Evolutionary conservation across 164 flowering plant species (phyloP), one percentile per base, ranked within the genome.

Genomic region (Amborella trichopoda): DNA sequence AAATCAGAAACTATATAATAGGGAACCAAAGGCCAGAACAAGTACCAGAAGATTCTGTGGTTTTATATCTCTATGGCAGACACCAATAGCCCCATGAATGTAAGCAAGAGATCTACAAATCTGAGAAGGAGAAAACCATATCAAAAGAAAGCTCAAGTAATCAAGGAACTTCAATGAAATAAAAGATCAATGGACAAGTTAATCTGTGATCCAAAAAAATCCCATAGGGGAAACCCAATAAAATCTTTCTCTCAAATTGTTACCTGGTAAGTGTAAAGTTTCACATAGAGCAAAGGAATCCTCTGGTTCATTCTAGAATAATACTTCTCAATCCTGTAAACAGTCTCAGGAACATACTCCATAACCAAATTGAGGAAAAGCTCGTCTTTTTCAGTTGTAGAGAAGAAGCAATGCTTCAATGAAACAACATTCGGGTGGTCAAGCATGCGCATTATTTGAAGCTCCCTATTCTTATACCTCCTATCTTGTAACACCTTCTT

Each of bases 11-110:
- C 16, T 10, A 9, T 16, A 38, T 18, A 16, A 10, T 16, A 19
- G 20, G 11, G 20, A 38, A 38, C 11, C 6, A 11, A n/a, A 38
- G 9, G 25, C 27, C 21, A 40, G 18, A 34, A 6, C 25, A 34
- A 68, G 23, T 74, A 90, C 95, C 82, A 90, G 63, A 45, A 90
- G 76, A 66, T 90, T 90, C 59, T 90, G 98, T 46, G 98, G 98
- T 61, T 90, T 90, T 58, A 90, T 66, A 46, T 78, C 84, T 56
- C 84, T 70, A 56, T 78, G 81, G 44, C 78, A 75, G 46, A 78
- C 81, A 22, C 78, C 76, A 26, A 73, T 67, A 51, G 73, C 84
- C 50, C 66, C 46, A 50, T 78, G 84, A 59, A 78, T 83, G 51
- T 90, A 83, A 34, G 96, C 96, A 44, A 90, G 54, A 13, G 94